Conservation (phyloP, 2,329 filamentous ascomycete genomes). For the Penicillium aurantiogriseum region DNA sequence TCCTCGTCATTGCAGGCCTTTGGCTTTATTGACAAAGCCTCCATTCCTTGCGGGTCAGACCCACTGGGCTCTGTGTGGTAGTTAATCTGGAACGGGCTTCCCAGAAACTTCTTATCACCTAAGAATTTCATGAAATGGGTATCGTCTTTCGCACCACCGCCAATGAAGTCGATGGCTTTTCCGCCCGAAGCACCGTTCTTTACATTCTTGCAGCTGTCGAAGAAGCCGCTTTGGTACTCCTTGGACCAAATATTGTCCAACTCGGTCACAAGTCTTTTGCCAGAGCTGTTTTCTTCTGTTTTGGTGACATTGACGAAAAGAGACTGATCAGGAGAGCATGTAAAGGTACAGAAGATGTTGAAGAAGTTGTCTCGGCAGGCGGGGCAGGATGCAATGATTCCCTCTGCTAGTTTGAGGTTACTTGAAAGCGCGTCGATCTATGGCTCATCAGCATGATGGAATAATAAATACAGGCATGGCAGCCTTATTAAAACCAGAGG, state of each 20-base stretch:
- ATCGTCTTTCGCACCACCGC: constrained; percentile 90
- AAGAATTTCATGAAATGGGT: constrained; percentile 84
- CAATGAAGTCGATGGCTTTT: constrained; percentile 93
- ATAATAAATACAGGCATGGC: too few species aligned
- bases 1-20: constrained; percentile 91
- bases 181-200: constrained; percentile 95
- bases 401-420: constrained; percentile 82
- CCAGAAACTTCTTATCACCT: constrained; percentile 82
- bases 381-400: constrained; percentile 88
- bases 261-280: constrained; percentile 73
- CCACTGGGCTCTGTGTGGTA: constrained; percentile 63
- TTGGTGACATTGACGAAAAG: constrained; percentile 90
- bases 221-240: constrained; percentile 83
- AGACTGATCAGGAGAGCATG: constrained; percentile 94
- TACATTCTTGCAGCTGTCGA: constrained; percentile 97
- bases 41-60: constrained; percentile 67
- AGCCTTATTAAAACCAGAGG: not conserved
- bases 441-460: constrained; percentile 15
- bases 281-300: constrained; percentile 55
- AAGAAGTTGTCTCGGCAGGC: constrained; percentile 99
- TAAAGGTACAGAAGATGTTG: constrained; percentile 97
- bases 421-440: constrained; percentile 76
- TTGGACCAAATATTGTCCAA: constrained; percentile 85
- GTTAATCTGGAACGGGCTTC: constrained; percentile 98
- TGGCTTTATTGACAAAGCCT: constrained; percentile 66